Percentiles rank a stretch among this genome's conserved stretches.
Conservation (phyloP, 2,329 filamentous ascomycete species). For the Podosphaera aphanis region DNA sequence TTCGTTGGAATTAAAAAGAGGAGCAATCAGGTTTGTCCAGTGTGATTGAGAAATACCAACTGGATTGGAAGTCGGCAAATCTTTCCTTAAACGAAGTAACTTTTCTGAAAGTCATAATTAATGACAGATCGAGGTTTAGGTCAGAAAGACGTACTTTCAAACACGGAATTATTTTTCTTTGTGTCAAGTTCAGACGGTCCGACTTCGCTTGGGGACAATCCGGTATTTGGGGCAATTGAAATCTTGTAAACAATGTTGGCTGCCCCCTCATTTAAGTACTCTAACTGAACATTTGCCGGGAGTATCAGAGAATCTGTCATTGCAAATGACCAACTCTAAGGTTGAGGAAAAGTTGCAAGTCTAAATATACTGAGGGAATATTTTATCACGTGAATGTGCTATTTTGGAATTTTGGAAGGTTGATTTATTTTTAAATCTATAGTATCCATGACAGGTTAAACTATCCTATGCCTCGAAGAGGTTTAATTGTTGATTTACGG, state of each 20-base stretch:
- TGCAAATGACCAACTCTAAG: background rate
- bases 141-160: conserved; percentile 5
- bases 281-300: conserved; percentile 1
- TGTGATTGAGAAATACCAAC: conserved; percentile 18
- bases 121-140: background rate
- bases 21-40: conserved; percentile 28
- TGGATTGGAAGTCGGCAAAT: conserved; percentile 24
- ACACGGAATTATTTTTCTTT: background rate
- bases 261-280: conserved; percentile 41
- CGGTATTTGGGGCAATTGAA: conserved; percentile 10
- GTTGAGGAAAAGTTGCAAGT: background rate
- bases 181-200: background rate
- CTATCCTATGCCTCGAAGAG: too few relatives aligned
- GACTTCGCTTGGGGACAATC: background rate
- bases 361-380: background rate
- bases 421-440: background rate
- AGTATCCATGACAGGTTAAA: too few relatives aligned
- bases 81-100: conserved; percentile 38
- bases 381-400: background rate
- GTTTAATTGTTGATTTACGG: too few relatives aligned
- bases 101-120: conserved; percentile 18
- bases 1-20: conserved; percentile 29
- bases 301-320: conserved; percentile 1
- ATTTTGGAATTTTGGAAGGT: background rate
- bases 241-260: conserved; percentile 56